phyloP scores from a whole-genome alignment of 306 rosid genomes.

The Lablab purpureus region DNA sequence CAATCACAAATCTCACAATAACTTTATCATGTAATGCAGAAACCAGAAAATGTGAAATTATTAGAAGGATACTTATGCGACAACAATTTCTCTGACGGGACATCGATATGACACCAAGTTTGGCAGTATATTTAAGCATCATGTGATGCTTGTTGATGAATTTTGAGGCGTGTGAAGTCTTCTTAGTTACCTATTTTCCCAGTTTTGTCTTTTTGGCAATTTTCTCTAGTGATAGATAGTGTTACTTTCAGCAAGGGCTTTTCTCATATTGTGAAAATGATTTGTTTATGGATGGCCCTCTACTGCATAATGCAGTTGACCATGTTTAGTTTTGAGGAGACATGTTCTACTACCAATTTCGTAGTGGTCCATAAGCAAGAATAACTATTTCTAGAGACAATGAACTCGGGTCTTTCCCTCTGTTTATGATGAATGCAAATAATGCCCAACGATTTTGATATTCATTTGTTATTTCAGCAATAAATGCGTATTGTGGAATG shows the following conservation, averaged over 20 bases:
- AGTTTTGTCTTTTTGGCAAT: background rate
- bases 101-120: slow-evolving; percentile 47
- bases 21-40: slow-evolving; percentile 62
- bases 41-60: slow-evolving; percentile 51
- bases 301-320: slow-evolving; percentile 38
- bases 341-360: slow-evolving; percentile 38
- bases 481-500: slow-evolving; percentile 4
- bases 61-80: slow-evolving; percentile 53
- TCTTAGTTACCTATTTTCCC: background rate
- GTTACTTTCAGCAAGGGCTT: slow-evolving; percentile 33
- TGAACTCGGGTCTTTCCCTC: background rate
- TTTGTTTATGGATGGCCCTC: slow-evolving; percentile 37
- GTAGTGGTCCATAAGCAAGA: slow-evolving; percentile 14
- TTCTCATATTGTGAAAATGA: slow-evolving; percentile 41
- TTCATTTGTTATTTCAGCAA: slow-evolving; percentile 21
- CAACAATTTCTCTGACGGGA: slow-evolving; percentile 48
- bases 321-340: slow-evolving; percentile 34
- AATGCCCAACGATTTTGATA: slow-evolving; percentile 2
- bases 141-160: slow-evolving; percentile 38
- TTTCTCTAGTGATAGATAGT: background rate
- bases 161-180: slow-evolving; percentile 44
- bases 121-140: slow-evolving; percentile 25
- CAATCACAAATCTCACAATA: slow-evolving; percentile 4
- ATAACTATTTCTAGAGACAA: slow-evolving; percentile 23
- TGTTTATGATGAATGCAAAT: slow-evolving; percentile 19